Evolutionary conservation across 768 basidiomycete genomes (phyloP), one percentile per base, ranked within the genome.

Genomic region (Artomyces pyxidatus): DNA sequence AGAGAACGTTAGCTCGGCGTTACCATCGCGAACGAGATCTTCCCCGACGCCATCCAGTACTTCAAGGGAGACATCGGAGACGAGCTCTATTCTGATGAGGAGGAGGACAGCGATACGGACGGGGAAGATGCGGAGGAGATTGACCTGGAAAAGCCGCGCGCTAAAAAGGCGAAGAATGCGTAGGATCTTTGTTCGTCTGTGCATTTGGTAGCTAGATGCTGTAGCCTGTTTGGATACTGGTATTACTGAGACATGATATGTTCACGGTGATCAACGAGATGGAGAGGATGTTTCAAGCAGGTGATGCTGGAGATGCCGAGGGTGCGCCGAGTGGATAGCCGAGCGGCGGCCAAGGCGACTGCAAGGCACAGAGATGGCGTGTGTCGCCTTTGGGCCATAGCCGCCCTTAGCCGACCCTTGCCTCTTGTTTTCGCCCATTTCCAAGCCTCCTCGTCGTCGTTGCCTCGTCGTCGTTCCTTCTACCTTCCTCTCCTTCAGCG

Each of bases 61-160:
- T 92, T 90, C 77, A 69, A 83, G 43, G 88, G 88, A 25, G 75
- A 78, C 49, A 70, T 71, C 17, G 76, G 71, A 6, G 80, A 80
- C 17, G 80, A 82, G 19, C 52, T 74, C 37, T 83, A 85, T 61
- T 77, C 75, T 35, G 82, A 84, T 28, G 82, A 82, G 12, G 80
- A 82, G 38, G 76, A 77, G 26, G 75, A 78, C 7, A 77, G 78
- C 7, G 81, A 84, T 11, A 81, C 83, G 6, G 84, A 87, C 3
- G 83, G 85, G 27, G 85, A 88, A 22, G 83, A 88, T 21, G 87
- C 78, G 39, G 87, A 83, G 38, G 89, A 91, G 64, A 92, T 92
- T 67, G 89, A 92, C 67, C 69, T 92, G 49, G 89, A 92, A 65
- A 85, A 87, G 66, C 89, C 88, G 37, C 74, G 78, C 53, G 60